A percentile compares a stretch with the other conserved stretches of the same genome.
Evolutionary conservation across 306 rosid genomes (phyloP).

Genomic region (Macrotyloma uniflorum): DNA sequence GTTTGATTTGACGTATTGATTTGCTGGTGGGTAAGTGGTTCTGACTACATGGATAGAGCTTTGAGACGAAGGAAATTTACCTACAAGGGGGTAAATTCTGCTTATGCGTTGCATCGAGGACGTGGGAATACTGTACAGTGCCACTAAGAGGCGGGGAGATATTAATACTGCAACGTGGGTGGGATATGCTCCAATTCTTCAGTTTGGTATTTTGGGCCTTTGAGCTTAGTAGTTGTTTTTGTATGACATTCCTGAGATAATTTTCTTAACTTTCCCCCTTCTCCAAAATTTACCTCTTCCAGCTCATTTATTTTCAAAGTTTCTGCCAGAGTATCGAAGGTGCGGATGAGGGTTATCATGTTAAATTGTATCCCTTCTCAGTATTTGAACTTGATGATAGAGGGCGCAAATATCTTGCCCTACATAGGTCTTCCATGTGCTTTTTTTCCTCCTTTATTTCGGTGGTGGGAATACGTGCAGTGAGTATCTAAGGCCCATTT

Average conservation of each 20-base stretch:
- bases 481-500: conserved; percentile 44
- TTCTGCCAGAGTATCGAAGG: conserved; percentile 20
- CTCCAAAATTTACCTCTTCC: conserved; percentile 38
- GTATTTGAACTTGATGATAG: conserved; percentile 45
- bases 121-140: conserved; percentile 64
- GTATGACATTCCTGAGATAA: conserved; percentile 59
- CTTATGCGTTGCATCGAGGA: conserved; percentile 44
- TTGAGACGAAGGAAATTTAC: conserved; percentile 38
- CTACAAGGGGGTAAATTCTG: conserved; percentile 45
- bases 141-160: conserved; percentile 43
- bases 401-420: conserved; percentile 55
- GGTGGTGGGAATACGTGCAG: conserved; percentile 39
- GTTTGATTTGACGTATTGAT: conserved; percentile 45
- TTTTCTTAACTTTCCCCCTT: conserved; percentile 47
- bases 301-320: conserved; percentile 31
- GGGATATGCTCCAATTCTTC: conserved; percentile 45
- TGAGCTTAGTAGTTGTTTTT: conserved; percentile 53
- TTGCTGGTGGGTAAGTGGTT: conserved; percentile 50
- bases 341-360: conserved; percentile 28
- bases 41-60: conserved; percentile 37
- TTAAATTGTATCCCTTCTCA: conserved; percentile 20
- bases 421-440: conserved; percentile 29
- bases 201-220: conserved; percentile 45
- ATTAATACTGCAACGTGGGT: conserved; percentile 47
- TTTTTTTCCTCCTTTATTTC: not conserved